Evolutionary conservation across 208 protist genomes (phyloP), one percentile per base, ranked within the genome.

Genomic region (Lotmaria passim): DNA sequence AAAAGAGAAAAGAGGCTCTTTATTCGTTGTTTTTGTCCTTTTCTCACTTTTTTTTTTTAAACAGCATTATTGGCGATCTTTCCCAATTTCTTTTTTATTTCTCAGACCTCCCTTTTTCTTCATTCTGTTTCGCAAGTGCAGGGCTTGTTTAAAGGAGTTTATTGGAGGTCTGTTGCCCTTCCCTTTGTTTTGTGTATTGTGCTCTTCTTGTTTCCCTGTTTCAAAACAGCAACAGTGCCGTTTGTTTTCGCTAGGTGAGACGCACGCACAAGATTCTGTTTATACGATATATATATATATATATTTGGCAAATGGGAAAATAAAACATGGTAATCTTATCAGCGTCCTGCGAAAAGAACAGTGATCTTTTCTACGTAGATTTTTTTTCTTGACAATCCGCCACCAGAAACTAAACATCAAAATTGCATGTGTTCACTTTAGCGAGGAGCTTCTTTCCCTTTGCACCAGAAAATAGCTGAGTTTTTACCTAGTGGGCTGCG

Each of bases 91-190:
- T 53, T 12, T 33, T 51, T 52, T 62, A 53, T 60, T 64, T 56
- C 64, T 68, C 21, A 50, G 10, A 41, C 11, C 46, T 60, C 53
- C 55, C 38, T 70, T 72, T 43, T 41, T 39, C 38, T 46, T 66
- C 14, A 14, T 39, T 43, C 61, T 68, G 48, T 66, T 56, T 50
- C 44, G 56, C 43, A 53, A 65, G 38, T 30, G 47, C 56, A 57
- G 60, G 31, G n/a, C 21, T 21, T 53, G 10, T 31, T 38, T 41
- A 10, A 46, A 31, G 23, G 12, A 26, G 11, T 12, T 46, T 31
- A n/a, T 14, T 56, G 15, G 33, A 23, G 23, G 2, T 39, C 7
- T 48, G 38, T 36, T 24, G 15, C 19, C 1, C 26, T 50, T 62
- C 30, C 10, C 23, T 58, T 43, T 2, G 10, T 2, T 59, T 7